These are phyloP conservation scores for Amniculicola lignicola DNA, from an alignment of 495 filamentous ascomycete genomes.

Conservation along the genomic window DNA sequence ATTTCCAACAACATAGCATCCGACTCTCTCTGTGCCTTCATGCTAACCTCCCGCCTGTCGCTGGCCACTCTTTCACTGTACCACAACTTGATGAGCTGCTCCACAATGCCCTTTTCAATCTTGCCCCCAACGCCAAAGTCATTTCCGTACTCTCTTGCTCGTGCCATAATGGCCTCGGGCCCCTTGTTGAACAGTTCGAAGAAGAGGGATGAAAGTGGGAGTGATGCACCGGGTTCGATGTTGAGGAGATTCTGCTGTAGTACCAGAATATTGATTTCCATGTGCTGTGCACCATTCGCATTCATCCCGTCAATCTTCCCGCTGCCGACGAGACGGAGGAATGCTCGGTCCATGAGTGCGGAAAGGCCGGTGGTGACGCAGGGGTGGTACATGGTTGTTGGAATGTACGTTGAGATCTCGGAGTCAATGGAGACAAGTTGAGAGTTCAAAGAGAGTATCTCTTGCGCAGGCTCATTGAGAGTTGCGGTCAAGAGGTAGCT, in stretches of 20 bases:
- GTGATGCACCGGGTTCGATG: conserved; percentile 58
- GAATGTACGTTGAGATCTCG: conserved; percentile 66
- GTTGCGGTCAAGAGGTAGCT: conserved; percentile 69
- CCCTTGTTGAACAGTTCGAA: conserved; percentile 78
- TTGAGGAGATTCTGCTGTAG: conserved; percentile 94
- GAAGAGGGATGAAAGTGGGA: conserved; percentile 69
- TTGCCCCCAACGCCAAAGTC: conserved; percentile 42
- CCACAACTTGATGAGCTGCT: conserved; percentile 76
- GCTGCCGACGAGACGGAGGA: conserved; percentile 61
- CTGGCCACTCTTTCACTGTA: conserved; percentile 73
- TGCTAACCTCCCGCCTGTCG: conserved; percentile 68
- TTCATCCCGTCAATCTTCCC: conserved; percentile 68
- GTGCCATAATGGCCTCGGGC: conserved; percentile 55
- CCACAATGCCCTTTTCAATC: conserved; percentile 82
- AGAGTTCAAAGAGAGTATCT: conserved; percentile 71
- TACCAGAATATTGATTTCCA: conserved; percentile 89
- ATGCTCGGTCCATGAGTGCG: conserved; percentile 64
- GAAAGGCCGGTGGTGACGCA: conserved; percentile 60
- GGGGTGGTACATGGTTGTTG: conserved; percentile 50
- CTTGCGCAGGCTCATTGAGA: conserved; percentile 73
- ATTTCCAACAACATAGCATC: conserved; percentile 70
- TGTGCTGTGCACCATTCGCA: conserved; percentile 67
- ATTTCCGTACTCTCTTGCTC: conserved; percentile 37
- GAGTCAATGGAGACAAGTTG: conserved; percentile 83
- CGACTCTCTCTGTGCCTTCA: conserved; percentile 66